Evolutionary conservation across 345 rosid species (phyloP).

Genomic region (Laguncularia racemosa): DNA sequence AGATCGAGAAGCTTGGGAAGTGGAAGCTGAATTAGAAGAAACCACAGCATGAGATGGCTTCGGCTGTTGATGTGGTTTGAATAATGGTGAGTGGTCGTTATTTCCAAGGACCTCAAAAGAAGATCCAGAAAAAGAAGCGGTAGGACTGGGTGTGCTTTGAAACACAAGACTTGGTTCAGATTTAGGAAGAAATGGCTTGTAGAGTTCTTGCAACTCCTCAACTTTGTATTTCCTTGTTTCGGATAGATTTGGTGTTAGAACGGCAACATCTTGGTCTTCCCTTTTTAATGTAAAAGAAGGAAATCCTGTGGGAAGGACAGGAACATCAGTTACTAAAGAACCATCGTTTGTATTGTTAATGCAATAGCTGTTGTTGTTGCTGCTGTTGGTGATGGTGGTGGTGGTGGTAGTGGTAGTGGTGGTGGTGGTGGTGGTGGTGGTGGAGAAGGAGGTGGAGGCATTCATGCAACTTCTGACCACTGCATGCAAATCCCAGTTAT

Average conservation of each 20-base stretch:
- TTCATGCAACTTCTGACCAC: constrained; percentile 76
- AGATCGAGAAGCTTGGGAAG: constrained; percentile 56
- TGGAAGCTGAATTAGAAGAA: constrained; percentile 20
- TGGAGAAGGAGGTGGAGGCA: constrained; percentile 22
- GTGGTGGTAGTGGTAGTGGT: constrained; percentile 13
- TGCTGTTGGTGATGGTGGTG: background rate
- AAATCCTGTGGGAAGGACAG: too few relatives aligned
- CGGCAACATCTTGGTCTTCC: too few relatives aligned
- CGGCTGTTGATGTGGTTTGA: too few relatives aligned
- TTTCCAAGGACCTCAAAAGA: too few relatives aligned
- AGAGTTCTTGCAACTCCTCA: constrained; percentile 66
- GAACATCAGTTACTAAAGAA: too few relatives aligned
- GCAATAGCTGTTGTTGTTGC: background rate
- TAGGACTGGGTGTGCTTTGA: constrained; percentile 27
- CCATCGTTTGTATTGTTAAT: too few relatives aligned
- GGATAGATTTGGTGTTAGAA: too few relatives aligned
- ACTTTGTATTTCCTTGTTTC: constrained; percentile 8
- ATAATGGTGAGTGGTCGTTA: too few relatives aligned
- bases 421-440: background rate
- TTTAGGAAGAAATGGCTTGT: constrained; percentile 57
- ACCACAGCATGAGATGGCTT: constrained; percentile 10
- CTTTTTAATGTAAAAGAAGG: too few relatives aligned
- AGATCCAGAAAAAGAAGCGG: constrained; percentile 22
- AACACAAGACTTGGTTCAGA: constrained; percentile 14
- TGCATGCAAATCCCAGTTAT: constrained; percentile 86